Conservation (phyloP, 768 basidiomycete genomes). For the Boletales sp. region DNA sequence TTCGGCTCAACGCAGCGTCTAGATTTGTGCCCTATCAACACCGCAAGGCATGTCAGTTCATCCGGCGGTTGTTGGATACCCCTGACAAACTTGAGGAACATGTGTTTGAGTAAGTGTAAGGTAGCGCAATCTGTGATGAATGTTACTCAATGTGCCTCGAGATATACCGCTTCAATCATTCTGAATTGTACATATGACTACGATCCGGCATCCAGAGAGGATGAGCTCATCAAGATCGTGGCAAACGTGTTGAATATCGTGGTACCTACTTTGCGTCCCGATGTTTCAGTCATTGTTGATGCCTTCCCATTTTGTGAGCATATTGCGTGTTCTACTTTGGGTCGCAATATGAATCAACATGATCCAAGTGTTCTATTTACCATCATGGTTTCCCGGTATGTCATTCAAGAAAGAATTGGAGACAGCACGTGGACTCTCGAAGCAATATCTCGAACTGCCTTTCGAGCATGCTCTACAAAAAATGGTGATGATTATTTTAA, state of each 20-base stretch:
- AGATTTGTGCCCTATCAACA: neutral
- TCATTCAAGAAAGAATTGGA: conserved; percentile 6
- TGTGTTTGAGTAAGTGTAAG: neutral
- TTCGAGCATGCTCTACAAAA: conserved; percentile 4
- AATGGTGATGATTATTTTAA: neutral
- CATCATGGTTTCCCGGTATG: conserved; percentile 15
- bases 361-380: conserved; percentile 1
- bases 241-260: no score
- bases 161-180: no score
- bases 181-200: no score
- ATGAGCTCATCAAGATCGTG: no score
- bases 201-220: no score
- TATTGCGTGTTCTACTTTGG: no score
- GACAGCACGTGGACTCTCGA: neutral
- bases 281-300: neutral
- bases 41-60: neutral
- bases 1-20: neutral
- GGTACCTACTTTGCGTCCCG: no score
- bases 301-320: conserved; percentile 9
- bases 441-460: conserved; percentile 2
- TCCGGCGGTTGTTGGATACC: neutral
- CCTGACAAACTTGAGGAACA: neutral
- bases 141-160: neutral
- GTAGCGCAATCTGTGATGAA: neutral
- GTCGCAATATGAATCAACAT: no score